phyloP scores from a whole-genome alignment of 345 rosid species.

The Citrus unshiu region DNA sequence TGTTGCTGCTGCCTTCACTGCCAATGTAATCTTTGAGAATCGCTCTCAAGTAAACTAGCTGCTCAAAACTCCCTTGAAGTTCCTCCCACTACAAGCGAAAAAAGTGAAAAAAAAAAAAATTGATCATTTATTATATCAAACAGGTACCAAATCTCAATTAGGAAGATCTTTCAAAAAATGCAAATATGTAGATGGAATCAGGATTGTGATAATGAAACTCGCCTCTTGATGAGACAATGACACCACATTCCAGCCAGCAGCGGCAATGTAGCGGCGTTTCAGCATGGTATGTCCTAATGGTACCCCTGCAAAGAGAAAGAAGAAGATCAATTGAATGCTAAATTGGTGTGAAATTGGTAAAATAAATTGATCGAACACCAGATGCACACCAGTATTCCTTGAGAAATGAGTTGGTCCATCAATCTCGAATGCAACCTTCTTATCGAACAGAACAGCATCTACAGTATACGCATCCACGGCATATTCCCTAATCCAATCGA shows the following conservation, averaged over 20 bases:
- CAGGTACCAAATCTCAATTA: neutral
- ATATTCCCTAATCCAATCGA: conserved; percentile 80
- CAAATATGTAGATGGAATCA: neutral
- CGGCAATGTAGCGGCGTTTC: conserved; percentile 66
- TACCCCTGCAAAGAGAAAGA: conserved; percentile 44
- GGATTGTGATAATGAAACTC: conserved; percentile 17
- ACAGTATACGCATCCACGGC: conserved; percentile 65
- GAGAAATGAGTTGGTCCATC: conserved; percentile 97
- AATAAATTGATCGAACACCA: neutral
- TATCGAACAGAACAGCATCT: conserved; percentile 80
- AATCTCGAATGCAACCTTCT: conserved; percentile 82
- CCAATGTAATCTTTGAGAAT: conserved; percentile 54
- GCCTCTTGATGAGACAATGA: conserved; percentile 83
- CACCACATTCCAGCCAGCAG: conserved; percentile 87
- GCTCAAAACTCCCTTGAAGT: conserved; percentile 69
- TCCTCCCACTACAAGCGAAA: conserved; percentile 71
- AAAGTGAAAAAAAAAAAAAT: neutral
- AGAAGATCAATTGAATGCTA: neutral
- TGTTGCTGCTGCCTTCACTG: conserved; percentile 23
- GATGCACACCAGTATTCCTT: conserved; percentile 64
- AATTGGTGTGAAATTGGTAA: neutral
- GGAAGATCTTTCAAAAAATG: neutral
- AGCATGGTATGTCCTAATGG: conserved; percentile 89
- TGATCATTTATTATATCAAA: neutral
- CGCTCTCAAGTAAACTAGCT: conserved; percentile 75